These are phyloP conservation scores for Colletotrichum siamense DNA, from an alignment of 2,329 filamentous ascomycete species.

Conservation along the genomic window DNA sequence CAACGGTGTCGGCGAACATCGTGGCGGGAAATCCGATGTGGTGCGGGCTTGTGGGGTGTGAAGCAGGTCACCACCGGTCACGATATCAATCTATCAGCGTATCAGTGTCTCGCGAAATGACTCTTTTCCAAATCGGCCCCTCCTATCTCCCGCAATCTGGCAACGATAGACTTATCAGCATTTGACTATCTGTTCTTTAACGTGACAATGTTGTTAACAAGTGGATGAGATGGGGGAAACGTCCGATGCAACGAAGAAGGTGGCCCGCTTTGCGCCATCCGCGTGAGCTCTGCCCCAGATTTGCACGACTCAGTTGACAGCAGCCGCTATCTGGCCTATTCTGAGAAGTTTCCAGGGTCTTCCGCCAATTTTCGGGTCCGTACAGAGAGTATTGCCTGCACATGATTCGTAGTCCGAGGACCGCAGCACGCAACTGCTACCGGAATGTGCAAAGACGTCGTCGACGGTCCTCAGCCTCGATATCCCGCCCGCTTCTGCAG, in stretches of 20 bases:
- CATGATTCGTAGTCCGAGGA: neutral
- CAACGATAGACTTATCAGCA: neutral
- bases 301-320: neutral
- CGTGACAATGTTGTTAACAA: neutral
- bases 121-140: neutral
- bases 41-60: neutral
- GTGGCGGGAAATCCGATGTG: neutral
- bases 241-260: neutral
- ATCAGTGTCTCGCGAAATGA: neutral
- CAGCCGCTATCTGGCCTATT: neutral
- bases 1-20: neutral
- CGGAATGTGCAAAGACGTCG: neutral
- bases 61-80: neutral
- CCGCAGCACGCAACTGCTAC: neutral
- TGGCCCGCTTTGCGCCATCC: neutral
- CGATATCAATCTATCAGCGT: neutral
- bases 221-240: neutral
- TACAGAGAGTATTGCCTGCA: neutral
- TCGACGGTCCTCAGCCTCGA: neutral
- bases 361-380: neutral
- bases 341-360: neutral
- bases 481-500: neutral
- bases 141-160: neutral
- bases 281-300: neutral
- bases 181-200: neutral